Conservation (phyloP, 106 monocot genomes). For the Posidonia australis region DNA sequence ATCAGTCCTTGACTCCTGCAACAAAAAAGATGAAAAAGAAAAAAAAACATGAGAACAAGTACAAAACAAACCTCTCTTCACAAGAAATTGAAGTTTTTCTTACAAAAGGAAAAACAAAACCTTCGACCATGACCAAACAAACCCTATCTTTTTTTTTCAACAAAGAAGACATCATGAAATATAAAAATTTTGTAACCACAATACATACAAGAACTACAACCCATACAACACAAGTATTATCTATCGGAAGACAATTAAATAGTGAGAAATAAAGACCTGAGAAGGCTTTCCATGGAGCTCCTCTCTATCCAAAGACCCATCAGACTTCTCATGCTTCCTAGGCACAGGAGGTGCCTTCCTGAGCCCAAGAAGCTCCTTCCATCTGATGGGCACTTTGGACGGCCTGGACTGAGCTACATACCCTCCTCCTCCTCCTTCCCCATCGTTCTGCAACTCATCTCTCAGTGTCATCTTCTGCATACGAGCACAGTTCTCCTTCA, state of each 20-base stretch:
- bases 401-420: not conserved
- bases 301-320: not conserved
- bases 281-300: not conserved
- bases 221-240: too few species aligned
- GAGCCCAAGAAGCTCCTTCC: constrained; percentile 18
- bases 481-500: not conserved
- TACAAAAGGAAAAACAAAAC: too few species aligned
- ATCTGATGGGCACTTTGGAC: constrained; percentile 1
- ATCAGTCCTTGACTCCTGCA: not conserved
- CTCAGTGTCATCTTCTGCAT: constrained; percentile 13
- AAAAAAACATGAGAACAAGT: not conserved
- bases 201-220: too few species aligned
- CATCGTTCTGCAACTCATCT: constrained; percentile 2
- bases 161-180: too few species aligned
- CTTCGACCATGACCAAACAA: too few species aligned
- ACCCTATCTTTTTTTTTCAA: too few species aligned
- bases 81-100: not conserved
- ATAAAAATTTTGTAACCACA: too few species aligned
- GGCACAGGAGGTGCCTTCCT: constrained; percentile 7
- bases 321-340: not conserved
- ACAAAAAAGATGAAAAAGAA: not conserved
- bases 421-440: constrained; percentile 2
- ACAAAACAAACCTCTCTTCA: not conserved
- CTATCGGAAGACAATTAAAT: too few species aligned
- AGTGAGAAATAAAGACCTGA: not conserved